Percentiles rank a stretch among this genome's conserved stretches.
These are phyloP conservation scores for Oryza glumipatula DNA, from an alignment of 176 grass and related monocot genomes.

Conservation along the genomic window DNA sequence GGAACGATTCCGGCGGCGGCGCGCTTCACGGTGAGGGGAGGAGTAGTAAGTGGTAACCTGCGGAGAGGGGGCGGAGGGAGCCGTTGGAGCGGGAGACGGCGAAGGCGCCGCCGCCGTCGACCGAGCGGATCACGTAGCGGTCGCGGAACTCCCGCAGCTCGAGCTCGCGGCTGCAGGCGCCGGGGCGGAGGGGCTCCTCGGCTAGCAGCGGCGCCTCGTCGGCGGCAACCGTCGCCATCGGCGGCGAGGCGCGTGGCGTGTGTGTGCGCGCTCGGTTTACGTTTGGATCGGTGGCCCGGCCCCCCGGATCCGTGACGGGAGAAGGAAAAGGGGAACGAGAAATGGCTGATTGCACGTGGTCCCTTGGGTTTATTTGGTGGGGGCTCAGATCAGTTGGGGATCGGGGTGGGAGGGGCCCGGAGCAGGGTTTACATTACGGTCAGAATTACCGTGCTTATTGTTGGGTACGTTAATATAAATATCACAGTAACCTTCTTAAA, in stretches of 20 bases:
- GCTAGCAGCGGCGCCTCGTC: slow-evolving; percentile 65
- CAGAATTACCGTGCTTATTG: no score
- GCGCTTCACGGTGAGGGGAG: neutral
- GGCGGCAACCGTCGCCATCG: slow-evolving; percentile 50
- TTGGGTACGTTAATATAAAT: no score
- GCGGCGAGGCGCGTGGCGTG: slow-evolving; percentile 25
- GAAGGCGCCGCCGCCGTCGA: slow-evolving; percentile 63
- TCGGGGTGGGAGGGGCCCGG: neutral
- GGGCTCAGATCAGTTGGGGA: neutral
- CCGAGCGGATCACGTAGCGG: slow-evolving; percentile 80
- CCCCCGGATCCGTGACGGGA: slow-evolving; percentile 38
- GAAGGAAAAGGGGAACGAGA: neutral
- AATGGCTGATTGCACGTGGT: slow-evolving; percentile 41
- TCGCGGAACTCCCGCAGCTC: slow-evolving; percentile 85
- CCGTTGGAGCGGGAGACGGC: slow-evolving; percentile 69
- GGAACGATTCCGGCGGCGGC: neutral
- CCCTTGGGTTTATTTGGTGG: neutral
- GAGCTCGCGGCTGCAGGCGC: slow-evolving; percentile 71
- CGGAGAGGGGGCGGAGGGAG: slow-evolving; percentile 47
- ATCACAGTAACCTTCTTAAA: no score
- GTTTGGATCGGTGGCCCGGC: slow-evolving; percentile 24
- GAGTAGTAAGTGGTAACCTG: slow-evolving; percentile 34
- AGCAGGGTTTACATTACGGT: no score
- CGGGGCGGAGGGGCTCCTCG: slow-evolving; percentile 33
- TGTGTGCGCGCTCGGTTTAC: neutral